Evolutionary conservation across 441 rosid species (phyloP), one percentile per base, ranked within the genome.

Genomic region (Gossypium laxum): DNA sequence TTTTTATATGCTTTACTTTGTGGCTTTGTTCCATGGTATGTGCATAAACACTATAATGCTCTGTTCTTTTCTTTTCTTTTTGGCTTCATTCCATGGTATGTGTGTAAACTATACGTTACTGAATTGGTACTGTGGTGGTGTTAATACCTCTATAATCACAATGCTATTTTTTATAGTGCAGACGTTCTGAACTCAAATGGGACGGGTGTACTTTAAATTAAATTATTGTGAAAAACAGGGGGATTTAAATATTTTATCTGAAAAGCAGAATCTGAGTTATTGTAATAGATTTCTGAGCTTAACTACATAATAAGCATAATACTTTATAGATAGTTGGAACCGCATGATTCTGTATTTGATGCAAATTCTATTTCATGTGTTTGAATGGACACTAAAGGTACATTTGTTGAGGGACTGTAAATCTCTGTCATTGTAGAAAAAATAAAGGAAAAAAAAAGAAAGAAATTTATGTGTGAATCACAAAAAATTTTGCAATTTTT

Each of bases 201-300:
- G 8, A 58, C 12, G 1, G 17, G 43, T 59, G 21, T 30, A 6
- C 12, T 28, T 59, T 30, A n/a, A 59, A n/a, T 56, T 56, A 22
- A 21, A 56, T 56, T 11, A 56, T 56, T 56, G 28, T 56, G 15
- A 56, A 56, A 30, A 30, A 60, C 47, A 41, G 47, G 47, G 4
- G 10, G 43, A 30, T 2, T 30, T 17, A 14, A 28, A 30, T 60
- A 8, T 62, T 34, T 62, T 10, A 62, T 62, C 19, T 38, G 26
- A 18, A 38, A 34, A 34, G 50, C 18, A 17, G 48, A 61, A 61
- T 10, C 14, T 34, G 47, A 61, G 41, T 61, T 61, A 45, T 17
- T 19, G 48, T 34, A 61, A 15, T 61, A 61, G 67, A 32, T 34
- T 61, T 62, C 14, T 34, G 26, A 62, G 67, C 50, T 62, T 62